phyloP scores from a whole-genome alignment of 2,329 filamentous ascomycete species.

The Beauveria brongniartii region DNA sequence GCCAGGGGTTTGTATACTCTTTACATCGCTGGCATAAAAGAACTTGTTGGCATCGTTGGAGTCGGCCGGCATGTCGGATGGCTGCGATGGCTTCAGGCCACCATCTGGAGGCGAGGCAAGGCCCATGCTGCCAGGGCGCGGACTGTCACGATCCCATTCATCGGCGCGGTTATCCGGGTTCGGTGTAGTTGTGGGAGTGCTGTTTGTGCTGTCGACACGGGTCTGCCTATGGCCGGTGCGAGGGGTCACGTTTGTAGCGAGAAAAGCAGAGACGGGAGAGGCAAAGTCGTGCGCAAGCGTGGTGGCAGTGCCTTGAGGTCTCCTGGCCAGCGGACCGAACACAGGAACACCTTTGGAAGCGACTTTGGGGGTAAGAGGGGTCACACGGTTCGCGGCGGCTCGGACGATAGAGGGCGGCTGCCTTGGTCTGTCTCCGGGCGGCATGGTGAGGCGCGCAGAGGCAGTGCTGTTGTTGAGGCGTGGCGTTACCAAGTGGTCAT shows the following conservation, averaged over 20 bases:
- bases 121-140: constrained; percentile 21
- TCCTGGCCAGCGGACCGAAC: constrained; percentile 34
- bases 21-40: constrained; percentile 83
- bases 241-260: constrained; percentile 67
- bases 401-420: constrained; percentile 62
- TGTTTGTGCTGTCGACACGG: constrained; percentile 59
- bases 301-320: constrained; percentile 18
- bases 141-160: constrained; percentile 31
- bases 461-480: constrained; percentile 4
- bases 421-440: constrained; percentile 45
- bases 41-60: constrained; percentile 57
- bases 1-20: constrained; percentile 28
- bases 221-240: constrained; percentile 66
- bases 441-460: constrained; percentile 10
- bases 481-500: constrained; percentile 3
- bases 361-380: constrained; percentile 48
- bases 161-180: constrained; percentile 35
- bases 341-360: constrained; percentile 30
- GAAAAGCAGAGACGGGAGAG: constrained; percentile 45
- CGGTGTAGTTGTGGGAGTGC: constrained; percentile 58
- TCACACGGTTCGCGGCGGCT: constrained; percentile 31
- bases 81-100: constrained; percentile 20
- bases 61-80: constrained; percentile 21
- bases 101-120: constrained; percentile 22
- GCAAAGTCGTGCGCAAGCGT: constrained; percentile 31